Conservation (phyloP, 192 early-diverging fungal species). For the Dissophora ornata region DNA sequence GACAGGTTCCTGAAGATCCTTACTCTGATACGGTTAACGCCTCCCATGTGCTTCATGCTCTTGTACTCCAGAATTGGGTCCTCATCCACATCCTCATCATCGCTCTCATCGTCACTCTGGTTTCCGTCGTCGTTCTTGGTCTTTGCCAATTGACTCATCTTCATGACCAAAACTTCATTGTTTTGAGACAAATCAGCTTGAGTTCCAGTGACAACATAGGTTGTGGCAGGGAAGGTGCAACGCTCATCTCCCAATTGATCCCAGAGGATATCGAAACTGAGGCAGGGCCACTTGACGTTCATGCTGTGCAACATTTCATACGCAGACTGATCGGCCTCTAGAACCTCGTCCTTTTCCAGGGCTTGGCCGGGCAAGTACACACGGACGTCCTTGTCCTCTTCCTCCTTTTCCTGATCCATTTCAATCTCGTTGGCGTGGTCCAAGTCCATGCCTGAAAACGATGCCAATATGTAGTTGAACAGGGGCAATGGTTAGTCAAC, state of each 20-base stretch:
- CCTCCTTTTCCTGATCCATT: conserved; percentile 53
- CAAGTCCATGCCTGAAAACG: conserved; percentile 48
- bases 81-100: conserved; percentile 91
- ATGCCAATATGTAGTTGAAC: not conserved
- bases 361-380: conserved; percentile 93
- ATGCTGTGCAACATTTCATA: conserved; percentile 98
- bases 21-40: conserved; percentile 91
- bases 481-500: no score
- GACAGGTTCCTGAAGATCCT: conserved; percentile 38
- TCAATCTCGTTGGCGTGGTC: conserved; percentile 49
- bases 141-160: conserved; percentile 92
- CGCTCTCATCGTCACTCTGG: conserved; percentile 77
- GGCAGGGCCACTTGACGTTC: conserved; percentile 94
- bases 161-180: conserved; percentile 95
- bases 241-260: conserved; percentile 86
- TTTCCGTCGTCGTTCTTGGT: conserved; percentile 91
- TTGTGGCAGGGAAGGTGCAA: conserved; percentile 88
- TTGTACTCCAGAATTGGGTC: conserved; percentile 92
- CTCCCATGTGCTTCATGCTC: conserved; percentile 86
- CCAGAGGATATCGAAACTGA: conserved; percentile 94
- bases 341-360: conserved; percentile 86
- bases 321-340: conserved; percentile 93
- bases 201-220: conserved; percentile 94
- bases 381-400: conserved; percentile 70
- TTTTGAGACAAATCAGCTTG: conserved; percentile 85